Evolutionary conservation across 345 rosid genomes (phyloP), one percentile per base, ranked within the genome.

Genomic region (Gossypium rotundifolium): DNA sequence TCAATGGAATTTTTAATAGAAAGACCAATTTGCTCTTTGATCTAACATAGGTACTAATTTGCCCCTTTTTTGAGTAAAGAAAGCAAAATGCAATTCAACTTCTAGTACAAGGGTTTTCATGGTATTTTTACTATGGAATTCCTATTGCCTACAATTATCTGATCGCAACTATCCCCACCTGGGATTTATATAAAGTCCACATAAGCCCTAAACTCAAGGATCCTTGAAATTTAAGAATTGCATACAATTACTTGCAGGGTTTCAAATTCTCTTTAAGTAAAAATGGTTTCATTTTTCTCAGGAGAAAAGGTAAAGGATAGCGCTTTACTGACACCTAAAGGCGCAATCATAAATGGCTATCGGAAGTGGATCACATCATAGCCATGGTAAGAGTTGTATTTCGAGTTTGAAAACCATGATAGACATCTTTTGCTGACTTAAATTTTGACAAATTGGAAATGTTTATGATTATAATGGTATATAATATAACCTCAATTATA

Each of bases 401-500:
- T 9, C 2, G n/a, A 49, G 20, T 46, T 67, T 18, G 44, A 48
- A n/a, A 68, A 25, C 13, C 40, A 49, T 25, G 58, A 23, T 27
- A 69, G 44, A 49, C 20, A 72, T 59, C 55, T 60, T 59, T 6
- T 25, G 44, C 49, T 42, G 42, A 44, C 27, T 33, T 42, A 59
- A 33, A 60, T 67, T 60, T 68, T 25, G 57, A 65, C 62, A 61
- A 66, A 10, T 46, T 11, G 72, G 63, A 71, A 38, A 42, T 25
- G 58, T 61, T 51, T 16, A 49, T 61, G 71, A n/a, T 46, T 62
- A 38, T 51, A 66, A 70, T 73, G 53, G 75, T 76, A 77, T 58
- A 74, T 73, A 68, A 48, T 53, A 51, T 65, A 84, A 94, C 97
- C 97, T 94, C 88, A 88, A 94, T 88, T 93, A 94, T 78, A 85